These are phyloP conservation scores for Lecanicillium sp. DNA, from an alignment of 2,329 filamentous ascomycete species.

Conservation along the genomic window DNA sequence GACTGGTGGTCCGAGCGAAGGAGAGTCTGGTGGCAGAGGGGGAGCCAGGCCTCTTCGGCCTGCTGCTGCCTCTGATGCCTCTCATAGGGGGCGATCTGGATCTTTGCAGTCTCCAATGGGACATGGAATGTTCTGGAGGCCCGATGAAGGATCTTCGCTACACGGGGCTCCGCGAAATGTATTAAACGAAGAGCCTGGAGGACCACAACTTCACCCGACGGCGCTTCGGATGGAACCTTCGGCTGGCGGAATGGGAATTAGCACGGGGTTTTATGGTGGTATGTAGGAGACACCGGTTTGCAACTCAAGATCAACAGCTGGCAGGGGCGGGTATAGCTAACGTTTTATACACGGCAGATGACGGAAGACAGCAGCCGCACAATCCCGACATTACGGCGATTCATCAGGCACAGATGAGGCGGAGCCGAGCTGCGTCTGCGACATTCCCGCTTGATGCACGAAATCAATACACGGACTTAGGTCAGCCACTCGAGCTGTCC, in stretches of 20 bases:
- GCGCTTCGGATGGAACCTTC: too few species aligned
- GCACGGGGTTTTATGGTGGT: slow-evolving; percentile 7
- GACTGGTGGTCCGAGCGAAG: slow-evolving; percentile 12
- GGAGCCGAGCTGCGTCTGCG: slow-evolving; percentile 3
- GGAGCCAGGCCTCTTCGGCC: slow-evolving; percentile 45
- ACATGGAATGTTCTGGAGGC: slow-evolving; percentile 41
- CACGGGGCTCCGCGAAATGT: too few species aligned
- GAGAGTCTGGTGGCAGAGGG: slow-evolving; percentile 21
- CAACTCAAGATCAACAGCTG: not conserved
- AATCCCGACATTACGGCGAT: slow-evolving; percentile 2
- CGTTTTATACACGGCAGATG: not conserved
- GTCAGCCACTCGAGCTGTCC: slow-evolving; percentile 1
- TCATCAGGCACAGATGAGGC: slow-evolving; percentile 3
- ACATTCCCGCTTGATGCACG: slow-evolving; percentile 4
- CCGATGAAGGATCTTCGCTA: too few species aligned
- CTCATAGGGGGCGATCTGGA: slow-evolving; percentile 48
- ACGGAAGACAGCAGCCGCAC: slow-evolving; percentile 1
- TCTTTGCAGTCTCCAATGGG: slow-evolving; percentile 50
- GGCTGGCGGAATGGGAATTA: slow-evolving; percentile 4
- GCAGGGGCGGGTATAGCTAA: too few species aligned
- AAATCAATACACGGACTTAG: not conserved
- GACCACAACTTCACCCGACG: too few species aligned
- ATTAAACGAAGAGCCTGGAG: too few species aligned
- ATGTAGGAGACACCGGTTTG: slow-evolving; percentile 2
- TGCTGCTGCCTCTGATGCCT: slow-evolving; percentile 49